Base-by-base conservation (phyloP, 805 yeast species). In the Candida easanensis region DNA sequence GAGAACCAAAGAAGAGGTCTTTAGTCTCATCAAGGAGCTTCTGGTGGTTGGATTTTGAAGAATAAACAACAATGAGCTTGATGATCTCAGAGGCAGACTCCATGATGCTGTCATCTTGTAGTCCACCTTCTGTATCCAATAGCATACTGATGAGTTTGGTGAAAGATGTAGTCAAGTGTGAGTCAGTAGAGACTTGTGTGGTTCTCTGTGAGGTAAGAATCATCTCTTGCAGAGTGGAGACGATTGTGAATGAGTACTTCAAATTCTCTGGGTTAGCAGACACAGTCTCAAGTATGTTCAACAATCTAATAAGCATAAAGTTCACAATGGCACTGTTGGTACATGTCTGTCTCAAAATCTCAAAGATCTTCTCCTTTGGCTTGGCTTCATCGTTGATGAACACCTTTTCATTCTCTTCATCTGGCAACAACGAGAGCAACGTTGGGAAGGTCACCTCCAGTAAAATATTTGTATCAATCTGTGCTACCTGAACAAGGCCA, bases 391-490 rank as follows among this genome's bases (percentile, higher is more conserved):
- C 57, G 27, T 50, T 56, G 37, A 60, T 45, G 2, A 48, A 42
- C 4, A 58, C 45, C 0, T 49, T 58, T 3, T 69, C 64, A 13
- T 59, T 49, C 6, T 58, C 65, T 15, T 68, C 64, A n/a, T 69
- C 70, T 3, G 85, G 82, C 19, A 84, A 63, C 16, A 73, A 57
- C 2, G 74, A 59, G 10, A 83, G 54, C 42, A 82, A 60, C 19
- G 66, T 70, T 7, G 83, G 84, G 36, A 79, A 63, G 1, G 80
- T 70, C 17, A 71, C 60, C 20, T 76, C 79, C 20, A 79, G 58
- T 1, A 84, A 72, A 2, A 74, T 53, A 5, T 68, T 56, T 23
- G 66, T 58, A 16, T 53, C 49, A 8, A 61, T 54, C n/a, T 78
- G 71, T 2, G 57, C 41, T 2, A 82, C 53, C 11, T 62, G 63